Evolutionary conservation across 805 yeast genomes (phyloP).

Genomic region (Kazachstania taianensis): DNA sequence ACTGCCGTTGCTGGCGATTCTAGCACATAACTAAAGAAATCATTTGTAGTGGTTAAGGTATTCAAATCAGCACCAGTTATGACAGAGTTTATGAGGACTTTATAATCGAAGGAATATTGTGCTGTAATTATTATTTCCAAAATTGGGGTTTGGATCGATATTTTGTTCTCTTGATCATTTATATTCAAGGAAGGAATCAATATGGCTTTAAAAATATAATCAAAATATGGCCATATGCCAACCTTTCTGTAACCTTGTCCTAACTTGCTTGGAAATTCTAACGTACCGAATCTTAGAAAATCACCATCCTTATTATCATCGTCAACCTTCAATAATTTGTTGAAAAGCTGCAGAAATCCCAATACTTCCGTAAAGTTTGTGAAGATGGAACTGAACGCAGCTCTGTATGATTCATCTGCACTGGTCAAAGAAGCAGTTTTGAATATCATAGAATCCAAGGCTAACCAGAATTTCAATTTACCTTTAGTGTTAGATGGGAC

Average conservation of each 20-base stretch:
- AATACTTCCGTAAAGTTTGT: conserved; percentile 43
- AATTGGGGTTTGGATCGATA: conserved; percentile 43
- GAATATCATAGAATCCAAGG: conserved; percentile 62
- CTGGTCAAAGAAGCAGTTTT: conserved; percentile 21
- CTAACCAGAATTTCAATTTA: conserved; percentile 52
- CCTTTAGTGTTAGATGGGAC: conserved; percentile 36
- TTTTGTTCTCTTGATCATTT: conserved; percentile 25
- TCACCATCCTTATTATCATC: conserved; percentile 22
- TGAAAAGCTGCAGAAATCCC: conserved; percentile 53
- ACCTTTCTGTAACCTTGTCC: conserved; percentile 51
- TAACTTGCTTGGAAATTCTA: conserved; percentile 52
- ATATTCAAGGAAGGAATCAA: conserved; percentile 41
- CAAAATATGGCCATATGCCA: conserved; percentile 76
- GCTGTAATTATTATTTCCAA: conserved; percentile 42
- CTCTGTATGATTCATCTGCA: conserved; percentile 30
- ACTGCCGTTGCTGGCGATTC: conserved; percentile 63
- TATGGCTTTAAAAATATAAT: conserved; percentile 57
- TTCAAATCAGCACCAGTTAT: conserved; percentile 45
- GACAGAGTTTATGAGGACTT: conserved; percentile 41
- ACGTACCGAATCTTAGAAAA: conserved; percentile 31
- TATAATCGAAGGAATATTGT: conserved; percentile 42
- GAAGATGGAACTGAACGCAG: conserved; percentile 37
- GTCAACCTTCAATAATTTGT: conserved; percentile 29
- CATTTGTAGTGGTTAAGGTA: conserved; percentile 33
- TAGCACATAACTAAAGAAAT: conserved; percentile 42